Evolutionary conservation across 2,329 filamentous ascomycete genomes (phyloP).

Genomic region (Diplodia scrobiculata): DNA sequence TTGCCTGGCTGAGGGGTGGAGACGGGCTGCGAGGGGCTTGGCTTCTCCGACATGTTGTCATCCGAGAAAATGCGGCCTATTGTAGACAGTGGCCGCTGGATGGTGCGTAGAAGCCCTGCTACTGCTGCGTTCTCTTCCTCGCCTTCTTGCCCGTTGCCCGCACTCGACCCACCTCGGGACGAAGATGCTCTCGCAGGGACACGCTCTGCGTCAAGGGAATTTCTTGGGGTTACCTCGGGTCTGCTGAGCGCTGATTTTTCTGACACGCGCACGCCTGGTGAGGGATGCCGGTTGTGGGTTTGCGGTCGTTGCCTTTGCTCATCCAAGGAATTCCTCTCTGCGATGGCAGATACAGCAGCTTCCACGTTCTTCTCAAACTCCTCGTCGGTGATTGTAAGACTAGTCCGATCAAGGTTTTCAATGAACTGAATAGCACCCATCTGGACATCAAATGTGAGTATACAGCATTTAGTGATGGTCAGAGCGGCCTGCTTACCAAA

Average conservation of each 20-base stretch:
- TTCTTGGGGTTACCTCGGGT: constrained; percentile 61
- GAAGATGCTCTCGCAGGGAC: constrained; percentile 58
- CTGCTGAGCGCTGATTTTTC: constrained; percentile 56
- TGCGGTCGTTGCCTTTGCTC: constrained; percentile 35
- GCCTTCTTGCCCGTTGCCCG: constrained; percentile 37
- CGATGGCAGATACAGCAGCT: constrained; percentile 90
- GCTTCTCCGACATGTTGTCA: constrained; percentile 47
- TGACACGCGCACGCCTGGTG: constrained; percentile 50
- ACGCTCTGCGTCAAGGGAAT: constrained; percentile 62
- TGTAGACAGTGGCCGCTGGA: constrained; percentile 85
- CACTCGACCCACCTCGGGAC: constrained; percentile 38
- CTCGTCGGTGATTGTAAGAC: constrained; percentile 86
- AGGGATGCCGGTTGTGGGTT: constrained; percentile 41
- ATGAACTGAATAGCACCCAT: constrained; percentile 96
- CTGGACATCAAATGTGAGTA: constrained; percentile 43
- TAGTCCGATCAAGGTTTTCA: constrained; percentile 92
- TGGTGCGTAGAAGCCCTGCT: constrained; percentile 80
- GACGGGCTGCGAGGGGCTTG: constrained; percentile 39
- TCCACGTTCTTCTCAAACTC: constrained; percentile 98
- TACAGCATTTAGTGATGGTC: neutral
- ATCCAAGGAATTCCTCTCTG: constrained; percentile 74
- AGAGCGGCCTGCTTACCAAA: constrained; percentile 58
- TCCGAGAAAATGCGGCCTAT: constrained; percentile 95
- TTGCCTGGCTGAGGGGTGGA: constrained; percentile 52
- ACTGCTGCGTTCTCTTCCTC: constrained; percentile 78